Conservation (phyloP, 2,329 filamentous ascomycete species). For the Apiospora marii region DNA sequence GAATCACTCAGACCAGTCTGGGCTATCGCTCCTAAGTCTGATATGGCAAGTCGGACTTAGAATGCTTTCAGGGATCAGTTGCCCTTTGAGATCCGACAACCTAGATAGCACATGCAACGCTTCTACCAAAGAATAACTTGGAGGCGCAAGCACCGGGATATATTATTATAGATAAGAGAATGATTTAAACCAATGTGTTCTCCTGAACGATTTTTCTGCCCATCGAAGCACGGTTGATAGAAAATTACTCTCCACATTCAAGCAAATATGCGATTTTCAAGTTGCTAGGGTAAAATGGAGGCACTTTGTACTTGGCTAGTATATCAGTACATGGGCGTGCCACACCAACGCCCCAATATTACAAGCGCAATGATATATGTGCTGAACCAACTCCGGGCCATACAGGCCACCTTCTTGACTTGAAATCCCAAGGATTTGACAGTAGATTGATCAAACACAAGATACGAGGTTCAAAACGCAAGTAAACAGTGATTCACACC, state of each 20-base stretch:
- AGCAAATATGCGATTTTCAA: background rate
- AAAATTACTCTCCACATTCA: background rate
- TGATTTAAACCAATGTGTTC: too few relatives aligned
- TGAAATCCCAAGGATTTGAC: background rate
- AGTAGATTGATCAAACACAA: background rate
- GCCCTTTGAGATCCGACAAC: background rate
- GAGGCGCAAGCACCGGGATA: background rate
- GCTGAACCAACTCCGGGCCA: too few relatives aligned
- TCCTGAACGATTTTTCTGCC: background rate
- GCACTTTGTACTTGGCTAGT: background rate
- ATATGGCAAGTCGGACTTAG: background rate
- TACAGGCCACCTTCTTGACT: background rate
- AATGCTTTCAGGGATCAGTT: background rate
- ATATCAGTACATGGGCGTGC: background rate
- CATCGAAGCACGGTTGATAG: background rate
- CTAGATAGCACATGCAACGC: background rate
- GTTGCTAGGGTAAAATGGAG: background rate
- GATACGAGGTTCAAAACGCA: background rate
- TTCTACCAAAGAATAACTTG: too few relatives aligned
- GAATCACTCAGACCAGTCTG: background rate
- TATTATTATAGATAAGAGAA: background rate
- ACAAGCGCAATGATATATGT: background rate
- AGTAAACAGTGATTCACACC: background rate
- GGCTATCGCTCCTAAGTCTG: background rate
- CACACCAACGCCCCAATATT: background rate